Evolutionary conservation across 108 stramenopile genomes (phyloP).

Genomic region (Cyclostephanos invisitatus): DNA sequence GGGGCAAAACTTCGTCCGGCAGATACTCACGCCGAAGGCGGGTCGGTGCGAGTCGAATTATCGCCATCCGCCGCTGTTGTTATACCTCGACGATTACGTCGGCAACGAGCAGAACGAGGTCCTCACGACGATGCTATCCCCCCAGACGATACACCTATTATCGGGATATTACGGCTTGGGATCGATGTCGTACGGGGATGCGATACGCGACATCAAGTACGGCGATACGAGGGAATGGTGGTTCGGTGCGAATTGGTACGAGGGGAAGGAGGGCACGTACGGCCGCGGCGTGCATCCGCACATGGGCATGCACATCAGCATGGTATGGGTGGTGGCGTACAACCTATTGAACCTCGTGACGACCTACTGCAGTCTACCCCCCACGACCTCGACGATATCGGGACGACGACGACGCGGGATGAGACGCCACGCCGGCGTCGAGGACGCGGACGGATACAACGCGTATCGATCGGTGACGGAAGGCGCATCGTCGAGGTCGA

Average conservation of each 20-base stretch:
- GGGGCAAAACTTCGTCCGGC: slow-evolving; percentile 65
- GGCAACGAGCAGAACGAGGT: slow-evolving; percentile 79
- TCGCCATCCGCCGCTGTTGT: slow-evolving; percentile 55
- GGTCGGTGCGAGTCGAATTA: slow-evolving; percentile 20
- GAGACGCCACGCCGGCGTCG: slow-evolving; percentile 33
- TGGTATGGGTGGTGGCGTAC: slow-evolving; percentile 64
- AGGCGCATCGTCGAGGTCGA: slow-evolving; percentile 27
- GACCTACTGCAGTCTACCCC: slow-evolving; percentile 60
- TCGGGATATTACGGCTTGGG: slow-evolving; percentile 76
- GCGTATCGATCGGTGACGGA: not conserved
- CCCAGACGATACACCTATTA: slow-evolving; percentile 57
- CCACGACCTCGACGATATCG: not conserved
- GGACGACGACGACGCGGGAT: not conserved
- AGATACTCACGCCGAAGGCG: slow-evolving; percentile 47
- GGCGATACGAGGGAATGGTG: slow-evolving; percentile 69
- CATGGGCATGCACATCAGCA: slow-evolving; percentile 76
- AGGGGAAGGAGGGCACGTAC: slow-evolving; percentile 23
- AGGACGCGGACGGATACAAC: slow-evolving; percentile 19
- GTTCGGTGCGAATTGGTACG: slow-evolving; percentile 66
- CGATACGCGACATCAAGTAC: slow-evolving; percentile 70
- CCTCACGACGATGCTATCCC: slow-evolving; percentile 56
- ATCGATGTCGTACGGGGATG: slow-evolving; percentile 73
- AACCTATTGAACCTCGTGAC: slow-evolving; percentile 71
- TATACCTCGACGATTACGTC: slow-evolving; percentile 81
- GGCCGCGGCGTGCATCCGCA: slow-evolving; percentile 76